Evolutionary conservation across 208 protist species (phyloP), one percentile per base, ranked within the genome.

Genomic region (Phytomonas francai): DNA sequence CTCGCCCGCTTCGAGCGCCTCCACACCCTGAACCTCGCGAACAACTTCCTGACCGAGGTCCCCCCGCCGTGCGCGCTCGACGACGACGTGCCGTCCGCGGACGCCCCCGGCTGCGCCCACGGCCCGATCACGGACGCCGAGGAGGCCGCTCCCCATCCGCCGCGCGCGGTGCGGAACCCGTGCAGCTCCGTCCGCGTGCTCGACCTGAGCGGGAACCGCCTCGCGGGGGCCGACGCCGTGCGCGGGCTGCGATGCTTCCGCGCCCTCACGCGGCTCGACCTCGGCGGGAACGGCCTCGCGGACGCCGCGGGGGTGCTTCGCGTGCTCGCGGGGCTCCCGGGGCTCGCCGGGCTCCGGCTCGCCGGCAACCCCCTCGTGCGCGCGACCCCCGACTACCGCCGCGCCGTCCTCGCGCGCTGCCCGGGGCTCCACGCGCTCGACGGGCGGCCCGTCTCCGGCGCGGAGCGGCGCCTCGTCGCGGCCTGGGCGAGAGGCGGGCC

Each of bases 261-360:
- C 64, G 69, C 81, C n/a, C 68, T 97, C 14, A 71, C 80, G 11
- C 73, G 87, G 25, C 76, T 98, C 6, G 95, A 98, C 74, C 77
- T 98, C n/a, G 92, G 90, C 45, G 67, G 92, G 62, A 98, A 98
- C 74, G 64, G 85, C 59, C 84, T 98, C 31, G 49, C 81, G 0
- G 92, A 97, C 65, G 86, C 84, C 0, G 80, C 87, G 59, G 84
- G 71, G 59, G 76, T 97, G 57, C 70, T 98, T 16, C 67, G 92
- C 12, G 68, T 98, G 11, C 76, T 98, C 11, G 78, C 82, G 61
- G 70, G 81, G 7, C 67, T 98, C 34, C 84, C 88, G 2, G 72
- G 72, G 14, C 74, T 98, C 30, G 68, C 76, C 29, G 88, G 94
- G 25, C 77, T 98, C 67, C 89, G 89, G 70, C 79, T 97, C 31